Conservation (phyloP, 495 filamentous ascomycete species). For the Penicillium tannophilum region DNA sequence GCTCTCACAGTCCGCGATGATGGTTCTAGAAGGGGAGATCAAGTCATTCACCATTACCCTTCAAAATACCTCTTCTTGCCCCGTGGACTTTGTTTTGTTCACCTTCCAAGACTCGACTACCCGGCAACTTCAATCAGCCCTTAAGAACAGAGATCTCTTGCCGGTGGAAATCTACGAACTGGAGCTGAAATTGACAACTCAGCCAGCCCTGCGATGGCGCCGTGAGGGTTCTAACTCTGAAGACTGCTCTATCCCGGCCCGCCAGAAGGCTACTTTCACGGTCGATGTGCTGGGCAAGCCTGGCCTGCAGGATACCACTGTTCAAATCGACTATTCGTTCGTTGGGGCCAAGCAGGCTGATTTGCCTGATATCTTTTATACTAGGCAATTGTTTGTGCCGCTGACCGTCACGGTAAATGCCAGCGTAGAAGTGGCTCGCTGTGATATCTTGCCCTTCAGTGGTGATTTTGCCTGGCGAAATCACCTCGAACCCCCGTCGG, state of each 20-base stretch:
- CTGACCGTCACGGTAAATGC: constrained; percentile 90
- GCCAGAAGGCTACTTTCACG: constrained; percentile 70
- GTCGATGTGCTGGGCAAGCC: constrained; percentile 85
- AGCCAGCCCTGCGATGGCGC: constrained; percentile 70
- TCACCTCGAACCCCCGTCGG: constrained; percentile 20
- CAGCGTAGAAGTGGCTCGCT: constrained; percentile 74
- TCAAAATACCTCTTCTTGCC: constrained; percentile 72
- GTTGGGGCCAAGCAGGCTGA: constrained; percentile 65
- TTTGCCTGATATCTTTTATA: constrained; percentile 76
- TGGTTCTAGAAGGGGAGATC: constrained; percentile 87
- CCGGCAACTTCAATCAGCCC: constrained; percentile 69
- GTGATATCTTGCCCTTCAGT: constrained; percentile 75
- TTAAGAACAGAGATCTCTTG: constrained; percentile 73
- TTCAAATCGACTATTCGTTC: constrained; percentile 81
- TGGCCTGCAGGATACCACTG: constrained; percentile 75
- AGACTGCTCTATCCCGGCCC: constrained; percentile 63
- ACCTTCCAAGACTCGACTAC: constrained; percentile 90
- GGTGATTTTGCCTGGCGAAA: constrained; percentile 58
- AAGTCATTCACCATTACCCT: constrained; percentile 77
- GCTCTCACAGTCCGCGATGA: constrained; percentile 81
- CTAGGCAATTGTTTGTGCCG: constrained; percentile 78
- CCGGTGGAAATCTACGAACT: constrained; percentile 81
- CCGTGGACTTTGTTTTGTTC: constrained; percentile 82
- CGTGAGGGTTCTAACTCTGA: constrained; percentile 50
- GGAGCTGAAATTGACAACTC: constrained; percentile 72